Evolutionary conservation across 768 basidiomycete species (phyloP).

Genomic region (Suillus occidentalis): DNA sequence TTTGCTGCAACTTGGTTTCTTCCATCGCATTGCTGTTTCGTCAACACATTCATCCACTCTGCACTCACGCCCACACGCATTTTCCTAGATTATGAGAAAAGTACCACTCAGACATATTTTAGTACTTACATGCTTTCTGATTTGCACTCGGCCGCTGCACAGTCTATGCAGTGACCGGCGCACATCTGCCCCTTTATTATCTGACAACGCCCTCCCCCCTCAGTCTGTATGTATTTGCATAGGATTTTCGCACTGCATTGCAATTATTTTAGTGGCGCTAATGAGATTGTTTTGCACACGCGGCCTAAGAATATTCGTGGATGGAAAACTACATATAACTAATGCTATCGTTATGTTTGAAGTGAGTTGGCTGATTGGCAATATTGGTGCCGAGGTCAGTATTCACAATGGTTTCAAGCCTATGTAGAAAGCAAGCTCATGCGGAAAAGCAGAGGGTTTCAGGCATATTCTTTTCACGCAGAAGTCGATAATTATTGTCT

Average conservation of each 20-base stretch:
- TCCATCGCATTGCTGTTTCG: conserved; percentile 6
- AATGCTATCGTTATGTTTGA: no score
- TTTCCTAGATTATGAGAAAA: conserved; percentile 28
- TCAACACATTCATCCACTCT: conserved; percentile 1
- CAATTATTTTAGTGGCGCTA: neutral
- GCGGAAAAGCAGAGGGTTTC: neutral
- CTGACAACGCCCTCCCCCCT: conserved; percentile 3
- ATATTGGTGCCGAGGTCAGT: no score
- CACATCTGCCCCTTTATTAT: conserved; percentile 1
- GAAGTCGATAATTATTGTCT: conserved; percentile 1
- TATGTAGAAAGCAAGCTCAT: neutral
- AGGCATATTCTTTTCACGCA: neutral
- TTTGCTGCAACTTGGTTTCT: neutral
- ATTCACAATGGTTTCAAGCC: no score
- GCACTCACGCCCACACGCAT: conserved; percentile 27
- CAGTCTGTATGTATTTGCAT: conserved; percentile 2
- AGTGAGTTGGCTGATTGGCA: no score
- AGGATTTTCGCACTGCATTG: neutral
- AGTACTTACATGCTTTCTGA: conserved; percentile 5
- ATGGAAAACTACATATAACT: no score
- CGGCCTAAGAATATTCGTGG: no score
- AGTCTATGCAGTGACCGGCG: neutral
- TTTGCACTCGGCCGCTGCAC: neutral
- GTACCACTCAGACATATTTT: conserved; percentile 20
- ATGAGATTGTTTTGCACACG: neutral